Percentiles rank a stretch among this genome's conserved stretches.
These are phyloP conservation scores for Aspergillus incahuasiensis DNA, from an alignment of 495 filamentous ascomycete species.

Conservation along the genomic window DNA sequence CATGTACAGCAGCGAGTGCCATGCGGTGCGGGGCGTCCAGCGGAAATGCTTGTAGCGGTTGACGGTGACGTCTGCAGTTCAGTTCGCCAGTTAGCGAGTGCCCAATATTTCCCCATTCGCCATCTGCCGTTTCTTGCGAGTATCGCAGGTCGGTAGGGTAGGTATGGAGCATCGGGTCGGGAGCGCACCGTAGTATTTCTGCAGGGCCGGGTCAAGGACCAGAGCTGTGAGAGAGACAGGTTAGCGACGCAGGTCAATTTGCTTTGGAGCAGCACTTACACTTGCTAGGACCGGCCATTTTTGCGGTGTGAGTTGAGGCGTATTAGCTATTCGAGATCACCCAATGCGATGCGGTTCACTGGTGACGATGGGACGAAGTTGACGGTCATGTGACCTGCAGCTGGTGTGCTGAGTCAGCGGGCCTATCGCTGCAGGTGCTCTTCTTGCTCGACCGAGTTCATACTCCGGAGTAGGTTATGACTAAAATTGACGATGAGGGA, in stretches of 20 bases:
- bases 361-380: slow-evolving; percentile 17
- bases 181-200: slow-evolving; percentile 66
- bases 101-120: too few relatives aligned
- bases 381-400: slow-evolving; percentile 9
- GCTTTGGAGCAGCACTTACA: slow-evolving; percentile 24
- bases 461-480: too few relatives aligned
- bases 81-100: slow-evolving; percentile 10
- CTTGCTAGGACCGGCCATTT: slow-evolving; percentile 49
- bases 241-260: neutral
- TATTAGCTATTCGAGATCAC: neutral
- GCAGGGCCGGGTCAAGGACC: slow-evolving; percentile 71
- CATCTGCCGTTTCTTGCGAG: neutral
- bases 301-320: slow-evolving; percentile 20
- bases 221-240: slow-evolving; percentile 37
- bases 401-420: slow-evolving; percentile 11
- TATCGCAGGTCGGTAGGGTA: neutral
- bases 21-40: slow-evolving; percentile 79
- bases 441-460: too few relatives aligned
- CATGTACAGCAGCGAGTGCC: slow-evolving; percentile 70
- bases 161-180: slow-evolving; percentile 4
- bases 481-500: neutral
- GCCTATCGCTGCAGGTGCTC: neutral
- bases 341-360: slow-evolving; percentile 3
- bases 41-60: slow-evolving; percentile 95
- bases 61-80: slow-evolving; percentile 63